A percentile compares a stretch with the other conserved stretches of the same genome.
Evolutionary conservation across 2,329 filamentous ascomycete genomes (phyloP).

Genomic region (Curvularia spicifera): DNA sequence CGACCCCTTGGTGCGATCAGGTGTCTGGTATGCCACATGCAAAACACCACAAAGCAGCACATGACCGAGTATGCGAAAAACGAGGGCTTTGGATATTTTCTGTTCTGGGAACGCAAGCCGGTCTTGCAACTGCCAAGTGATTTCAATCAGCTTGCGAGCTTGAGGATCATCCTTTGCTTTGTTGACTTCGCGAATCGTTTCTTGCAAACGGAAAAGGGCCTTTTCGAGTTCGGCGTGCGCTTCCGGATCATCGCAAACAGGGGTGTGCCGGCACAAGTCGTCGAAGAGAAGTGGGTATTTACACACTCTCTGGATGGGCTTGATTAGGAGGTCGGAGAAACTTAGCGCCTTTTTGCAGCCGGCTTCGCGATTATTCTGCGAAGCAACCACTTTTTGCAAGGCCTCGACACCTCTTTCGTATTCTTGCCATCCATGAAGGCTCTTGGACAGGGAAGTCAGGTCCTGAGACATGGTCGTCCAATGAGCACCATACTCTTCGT

Average conservation of each 20-base stretch:
- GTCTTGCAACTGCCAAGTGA: conserved; percentile 84
- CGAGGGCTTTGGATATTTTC: conserved; percentile 40
- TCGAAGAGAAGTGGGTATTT: conserved; percentile 88
- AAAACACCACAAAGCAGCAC: conserved; percentile 82
- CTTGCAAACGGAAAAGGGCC: conserved; percentile 72
- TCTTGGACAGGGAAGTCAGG: conserved; percentile 70
- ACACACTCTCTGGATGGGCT: conserved; percentile 93
- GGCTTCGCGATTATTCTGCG: conserved; percentile 68
- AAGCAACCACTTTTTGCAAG: conserved; percentile 75
- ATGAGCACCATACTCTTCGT: conserved; percentile 90
- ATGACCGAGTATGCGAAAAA: conserved; percentile 81
- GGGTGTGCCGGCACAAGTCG: conserved; percentile 82
- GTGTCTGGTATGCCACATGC: conserved; percentile 80
- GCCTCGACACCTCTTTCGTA: conserved; percentile 88
- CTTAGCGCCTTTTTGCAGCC: conserved; percentile 77
- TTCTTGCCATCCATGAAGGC: conserved; percentile 74
- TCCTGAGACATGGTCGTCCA: conserved; percentile 87
- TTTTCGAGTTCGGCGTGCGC: conserved; percentile 82
- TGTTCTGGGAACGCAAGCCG: conserved; percentile 76
- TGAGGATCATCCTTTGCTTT: conserved; percentile 77
- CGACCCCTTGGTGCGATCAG: conserved; percentile 70
- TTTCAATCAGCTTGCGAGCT: conserved; percentile 74
- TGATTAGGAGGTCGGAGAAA: conserved; percentile 86
- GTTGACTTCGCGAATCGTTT: conserved; percentile 81
- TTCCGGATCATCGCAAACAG: conserved; percentile 81